Evolutionary conservation across 2,329 filamentous ascomycete genomes (phyloP).

Genomic region (Fusarium agapanthi): DNA sequence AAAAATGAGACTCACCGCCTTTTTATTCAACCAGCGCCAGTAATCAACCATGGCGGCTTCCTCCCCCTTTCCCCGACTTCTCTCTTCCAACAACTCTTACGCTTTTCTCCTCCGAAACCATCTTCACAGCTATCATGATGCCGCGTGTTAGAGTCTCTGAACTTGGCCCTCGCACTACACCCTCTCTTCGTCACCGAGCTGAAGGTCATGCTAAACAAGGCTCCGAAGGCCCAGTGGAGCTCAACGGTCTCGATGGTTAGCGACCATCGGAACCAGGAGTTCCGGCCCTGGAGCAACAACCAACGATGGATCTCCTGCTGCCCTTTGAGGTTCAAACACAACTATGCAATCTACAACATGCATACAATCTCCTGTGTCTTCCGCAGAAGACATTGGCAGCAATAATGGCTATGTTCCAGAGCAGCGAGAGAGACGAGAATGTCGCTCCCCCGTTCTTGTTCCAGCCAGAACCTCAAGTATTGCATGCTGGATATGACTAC

Average conservation of each 20-base stretch:
- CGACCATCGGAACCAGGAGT: neutral
- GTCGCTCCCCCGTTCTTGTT: neutral
- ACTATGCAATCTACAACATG: accelerated
- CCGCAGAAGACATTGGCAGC: neutral
- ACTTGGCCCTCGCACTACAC: neutral
- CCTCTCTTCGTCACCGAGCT: neutral
- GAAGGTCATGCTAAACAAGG: neutral
- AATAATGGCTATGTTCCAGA: neutral
- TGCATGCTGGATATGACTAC: neutral
- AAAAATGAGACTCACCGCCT: neutral
- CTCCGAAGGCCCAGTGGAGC: accelerated
- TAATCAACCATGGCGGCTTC: accelerated
- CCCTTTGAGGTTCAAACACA: neutral
- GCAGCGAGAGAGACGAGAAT: neutral
- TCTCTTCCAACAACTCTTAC: neutral
- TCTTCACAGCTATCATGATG: neutral
- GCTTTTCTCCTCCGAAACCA: neutral
- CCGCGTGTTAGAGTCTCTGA: neutral
- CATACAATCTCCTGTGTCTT: neutral
- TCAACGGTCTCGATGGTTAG: neutral
- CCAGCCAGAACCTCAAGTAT: neutral
- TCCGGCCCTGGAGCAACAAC: neutral
- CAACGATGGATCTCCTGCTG: neutral
- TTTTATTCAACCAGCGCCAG: too few relatives aligned
- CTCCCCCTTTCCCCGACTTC: neutral